Evolutionary conservation across 1,284 basidiomycete genomes (phyloP), one percentile per base, ranked within the genome.

Genomic region (Tylopilus sp.): DNA sequence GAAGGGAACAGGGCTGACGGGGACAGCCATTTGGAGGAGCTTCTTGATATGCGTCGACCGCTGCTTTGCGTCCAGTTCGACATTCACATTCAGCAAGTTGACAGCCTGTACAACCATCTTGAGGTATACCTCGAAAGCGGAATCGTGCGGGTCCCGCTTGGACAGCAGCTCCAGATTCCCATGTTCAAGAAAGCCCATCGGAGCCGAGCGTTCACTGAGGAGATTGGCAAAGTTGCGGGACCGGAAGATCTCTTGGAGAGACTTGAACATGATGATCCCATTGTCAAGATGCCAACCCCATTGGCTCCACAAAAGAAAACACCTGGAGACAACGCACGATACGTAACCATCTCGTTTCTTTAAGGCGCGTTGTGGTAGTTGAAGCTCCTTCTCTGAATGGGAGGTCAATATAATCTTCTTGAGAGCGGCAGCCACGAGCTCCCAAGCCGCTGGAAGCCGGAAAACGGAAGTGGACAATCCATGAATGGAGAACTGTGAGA

Each of bases 171-270:
- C 65, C 59, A 82, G 73, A 58, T 89, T 75, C 47, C 78, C 76
- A 15, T 82, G 63, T 16, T 79, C 73, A 48, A 98, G 74, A 66
- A 96, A 97, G 2, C 72, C 69, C 1, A 94, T 89, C 59, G 88
- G 93, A 53, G 90, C 89, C 43, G 82, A 72, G 18, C 58, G 61
- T 61, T 98, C 94, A 15, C 82, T 81, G 1, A 79, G 76, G 28
- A 97, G 74, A 64, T 92, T 89, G 13, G 82, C 77, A 52, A 93
- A 90, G 46, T 84, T 82, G 23, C 95, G 84, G 41, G 79, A 83
- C 54, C 85, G 82, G 70, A 97, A 94, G 19, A 95, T 80, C 35
- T 83, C 78, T 33, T 82, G 81, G 1, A 97, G 74, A 31, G 81
- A 76, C 40, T 79, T 78, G 49, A 93, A 77, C 59, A 93, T 70